These are phyloP conservation scores for Solanum rostratum DNA, from an alignment of 257 asterid genomes.

Conservation along the genomic window DNA sequence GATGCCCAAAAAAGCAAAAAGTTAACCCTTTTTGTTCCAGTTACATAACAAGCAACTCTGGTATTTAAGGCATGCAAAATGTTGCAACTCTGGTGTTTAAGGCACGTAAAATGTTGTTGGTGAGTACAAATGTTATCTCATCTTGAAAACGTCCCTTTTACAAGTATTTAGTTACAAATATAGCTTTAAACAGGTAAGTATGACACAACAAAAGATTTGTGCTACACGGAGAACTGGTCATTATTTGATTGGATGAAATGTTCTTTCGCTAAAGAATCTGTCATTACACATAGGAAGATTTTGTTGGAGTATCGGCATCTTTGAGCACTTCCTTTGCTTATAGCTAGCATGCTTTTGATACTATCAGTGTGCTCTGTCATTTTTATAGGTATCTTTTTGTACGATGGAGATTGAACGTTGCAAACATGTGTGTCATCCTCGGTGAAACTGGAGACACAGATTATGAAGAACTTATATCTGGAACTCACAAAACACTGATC, in stretches of 20 bases:
- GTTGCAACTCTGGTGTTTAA: too few relatives aligned
- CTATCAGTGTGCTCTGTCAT: not conserved
- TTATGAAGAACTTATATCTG: conserved; percentile 65
- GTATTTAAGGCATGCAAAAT: not conserved
- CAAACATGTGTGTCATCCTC: conserved; percentile 67
- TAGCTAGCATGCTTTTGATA: not conserved
- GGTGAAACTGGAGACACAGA: conserved; percentile 92
- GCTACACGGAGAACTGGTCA: not conserved
- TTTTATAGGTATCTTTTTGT: conserved; percentile 62
- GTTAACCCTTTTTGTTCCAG: not conserved
- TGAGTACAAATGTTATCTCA: not conserved
- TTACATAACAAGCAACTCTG: not conserved
- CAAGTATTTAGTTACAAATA: not conserved
- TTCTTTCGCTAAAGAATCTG: not conserved
- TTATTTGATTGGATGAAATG: not conserved
- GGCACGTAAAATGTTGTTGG: not conserved
- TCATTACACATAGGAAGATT: not conserved
- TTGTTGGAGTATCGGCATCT: not conserved
- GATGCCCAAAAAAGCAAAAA: not conserved
- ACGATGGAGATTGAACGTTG: conserved; percentile 71
- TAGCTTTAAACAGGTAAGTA: not conserved
- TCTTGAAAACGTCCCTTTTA: not conserved
- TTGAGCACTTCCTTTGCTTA: not conserved
- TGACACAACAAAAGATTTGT: not conserved
- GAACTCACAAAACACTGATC: conserved; percentile 66